phyloP scores from a whole-genome alignment of 1,139 yeast species.

The Geotrichum australiense region DNA sequence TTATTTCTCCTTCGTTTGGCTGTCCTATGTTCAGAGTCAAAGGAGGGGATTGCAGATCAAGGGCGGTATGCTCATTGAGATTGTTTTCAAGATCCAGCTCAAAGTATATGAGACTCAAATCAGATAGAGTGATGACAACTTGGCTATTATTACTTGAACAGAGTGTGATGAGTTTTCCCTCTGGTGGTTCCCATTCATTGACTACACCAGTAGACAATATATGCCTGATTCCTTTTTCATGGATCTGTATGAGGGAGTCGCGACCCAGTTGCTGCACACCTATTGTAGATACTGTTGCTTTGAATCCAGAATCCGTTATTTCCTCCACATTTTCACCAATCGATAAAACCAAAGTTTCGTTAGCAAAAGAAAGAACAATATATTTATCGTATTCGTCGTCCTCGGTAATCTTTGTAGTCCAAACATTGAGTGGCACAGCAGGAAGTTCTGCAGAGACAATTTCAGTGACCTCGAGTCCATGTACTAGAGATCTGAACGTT shows the following conservation, averaged over 20 bases:
- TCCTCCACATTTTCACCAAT: constrained; percentile 79
- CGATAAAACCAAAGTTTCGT: constrained; percentile 65
- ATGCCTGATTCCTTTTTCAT: constrained; percentile 66
- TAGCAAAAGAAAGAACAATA: constrained; percentile 58
- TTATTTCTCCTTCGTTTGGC: constrained; percentile 42
- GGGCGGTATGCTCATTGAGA: constrained; percentile 62
- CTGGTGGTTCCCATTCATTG: constrained; percentile 80
- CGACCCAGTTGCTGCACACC: constrained; percentile 65
- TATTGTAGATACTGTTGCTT: constrained; percentile 53
- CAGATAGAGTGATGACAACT: constrained; percentile 58
- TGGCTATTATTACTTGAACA: constrained; percentile 65
- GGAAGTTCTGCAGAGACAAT: constrained; percentile 72
- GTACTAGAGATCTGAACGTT: constrained; percentile 45
- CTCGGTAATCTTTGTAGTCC: constrained; percentile 47
- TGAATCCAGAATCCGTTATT: constrained; percentile 58
- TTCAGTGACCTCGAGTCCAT: constrained; percentile 55
- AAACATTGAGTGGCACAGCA: constrained; percentile 50
- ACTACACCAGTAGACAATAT: constrained; percentile 38
- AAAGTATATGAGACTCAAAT: constrained; percentile 67
- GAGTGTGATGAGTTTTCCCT: constrained; percentile 55
- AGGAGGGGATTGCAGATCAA: constrained; percentile 46
- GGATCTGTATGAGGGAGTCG: constrained; percentile 62
- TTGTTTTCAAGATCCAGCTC: constrained; percentile 64
- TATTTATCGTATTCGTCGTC: constrained; percentile 52
- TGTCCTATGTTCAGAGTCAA: constrained; percentile 53